Base-by-base conservation (phyloP, 345 rosid genomes). In the Populus tremula region DNA sequence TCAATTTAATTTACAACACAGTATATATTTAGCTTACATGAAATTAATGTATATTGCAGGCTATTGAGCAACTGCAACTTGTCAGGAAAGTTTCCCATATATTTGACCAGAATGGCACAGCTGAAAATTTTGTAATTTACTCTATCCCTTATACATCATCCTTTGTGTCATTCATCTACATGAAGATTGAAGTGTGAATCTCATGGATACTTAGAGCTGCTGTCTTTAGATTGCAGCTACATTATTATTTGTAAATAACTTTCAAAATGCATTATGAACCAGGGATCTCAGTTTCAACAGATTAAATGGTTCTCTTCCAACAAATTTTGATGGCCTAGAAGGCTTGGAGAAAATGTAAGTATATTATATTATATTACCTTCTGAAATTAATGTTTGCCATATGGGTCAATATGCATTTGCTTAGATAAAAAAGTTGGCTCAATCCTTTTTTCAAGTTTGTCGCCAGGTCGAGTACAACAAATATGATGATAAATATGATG, bases 41-140 rank as follows among this genome's bases (percentile, higher is more conserved):
- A 62, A 50, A 25, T 5, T 47, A 17, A 17, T 66, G 41, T 73
- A 16, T 79, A 31, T 9, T 66, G 27, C 71, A 72, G 77, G 77
- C 27, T 38, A 38, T 53, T 78, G 63, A 72, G 81, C 53, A 73
- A 41, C 72, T 78, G 77, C 66, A 67, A 78, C n/a, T 18, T 78
- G 29, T 66, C 77, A 35, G 77, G 73, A 25, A 29, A 45, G 7
- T 41, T 78, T 25, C 72, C 77, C 4, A 0, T 0, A 36, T 13
- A 66, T 35, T 23, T 72, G 67, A 54, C 33, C 5, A 0, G 1
- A 5, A 65, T 56, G 45, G 0, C 82, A 21, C 8, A 35, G 1
- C 77, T 78, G 31, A 72, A 53, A 78, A 6, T 7, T 54, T 12
- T 72, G 81, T 78, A 72, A 66, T 47, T 5, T 10, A 3, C 27